Evolutionary conservation across 202 grass and related monocot species (phyloP).

Genomic region (Schoenoplectus triqueter): DNA sequence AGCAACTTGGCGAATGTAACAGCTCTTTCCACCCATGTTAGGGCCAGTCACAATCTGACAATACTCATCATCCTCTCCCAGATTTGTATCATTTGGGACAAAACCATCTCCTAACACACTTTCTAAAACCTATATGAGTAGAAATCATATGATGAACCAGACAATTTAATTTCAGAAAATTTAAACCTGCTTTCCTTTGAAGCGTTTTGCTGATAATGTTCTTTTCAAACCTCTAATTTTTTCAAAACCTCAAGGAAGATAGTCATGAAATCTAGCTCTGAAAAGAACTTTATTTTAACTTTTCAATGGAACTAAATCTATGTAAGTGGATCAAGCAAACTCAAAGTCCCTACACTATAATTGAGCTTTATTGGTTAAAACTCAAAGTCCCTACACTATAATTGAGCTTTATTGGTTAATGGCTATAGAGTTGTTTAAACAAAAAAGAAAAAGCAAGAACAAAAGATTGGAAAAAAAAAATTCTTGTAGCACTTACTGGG

Average conservation of each 20-base stretch:
- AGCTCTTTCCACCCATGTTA: slow-evolving; percentile 99
- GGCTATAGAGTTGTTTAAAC: slow-evolving; percentile 43
- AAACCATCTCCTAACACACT: slow-evolving; percentile 71
- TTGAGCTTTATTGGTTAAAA: slow-evolving; percentile 11
- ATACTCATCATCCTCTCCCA: slow-evolving; percentile 65
- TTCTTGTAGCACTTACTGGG: slow-evolving; percentile 64
- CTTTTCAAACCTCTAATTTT: not conserved
- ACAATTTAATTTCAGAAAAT: slow-evolving; percentile 18
- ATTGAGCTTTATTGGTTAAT: not conserved
- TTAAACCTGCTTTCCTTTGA: not conserved
- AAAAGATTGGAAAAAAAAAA: slow-evolving; percentile 19
- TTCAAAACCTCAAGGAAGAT: not conserved
- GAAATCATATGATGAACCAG: slow-evolving; percentile 27
- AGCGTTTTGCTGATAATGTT: not conserved
- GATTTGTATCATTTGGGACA: slow-evolving; percentile 94
- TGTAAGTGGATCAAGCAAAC: slow-evolving; percentile 14
- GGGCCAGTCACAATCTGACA: slow-evolving; percentile 96
- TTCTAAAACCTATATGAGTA: slow-evolving; percentile 69
- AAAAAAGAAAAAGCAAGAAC: slow-evolving; percentile 62
- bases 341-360: not conserved
- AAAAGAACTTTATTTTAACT: not conserved
- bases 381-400: not conserved
- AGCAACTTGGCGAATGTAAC: slow-evolving; percentile 96
- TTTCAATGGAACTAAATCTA: not conserved
- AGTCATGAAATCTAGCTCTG: not conserved